Evolutionary conservation across 2,329 filamentous ascomycete species (phyloP).

Genomic region (Botrytis paeoniae): DNA sequence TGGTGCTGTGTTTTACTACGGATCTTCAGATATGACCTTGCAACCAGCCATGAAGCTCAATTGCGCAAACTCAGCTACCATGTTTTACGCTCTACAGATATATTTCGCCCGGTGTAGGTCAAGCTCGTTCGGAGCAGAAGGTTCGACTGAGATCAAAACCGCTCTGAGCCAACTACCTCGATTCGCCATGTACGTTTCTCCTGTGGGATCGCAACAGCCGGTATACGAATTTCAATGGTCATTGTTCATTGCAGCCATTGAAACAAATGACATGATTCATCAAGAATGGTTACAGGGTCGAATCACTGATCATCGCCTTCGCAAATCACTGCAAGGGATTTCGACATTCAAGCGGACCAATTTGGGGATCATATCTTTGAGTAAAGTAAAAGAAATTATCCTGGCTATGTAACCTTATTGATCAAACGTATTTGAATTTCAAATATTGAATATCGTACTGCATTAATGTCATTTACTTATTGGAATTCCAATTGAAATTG

Average conservation of each 20-base stretch:
- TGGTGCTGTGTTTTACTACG: conserved; percentile 20
- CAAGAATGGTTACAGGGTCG: conserved; percentile 22
- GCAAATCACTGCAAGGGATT: neutral
- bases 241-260: conserved; percentile 24
- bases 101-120: conserved; percentile 9
- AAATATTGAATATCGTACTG: no score
- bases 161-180: conserved; percentile 13
- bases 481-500: neutral
- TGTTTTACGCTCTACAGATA: conserved; percentile 19
- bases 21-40: conserved; percentile 21
- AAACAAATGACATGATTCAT: conserved; percentile 25
- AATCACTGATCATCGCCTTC: neutral
- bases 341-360: neutral
- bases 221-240: conserved; percentile 27
- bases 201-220: conserved; percentile 10
- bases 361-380: neutral
- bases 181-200: conserved; percentile 15
- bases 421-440: neutral
- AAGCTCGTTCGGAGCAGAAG: conserved; percentile 4
- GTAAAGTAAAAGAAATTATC: neutral
- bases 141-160: neutral
- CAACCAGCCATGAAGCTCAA: conserved; percentile 24
- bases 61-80: conserved; percentile 21
- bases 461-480: neutral
- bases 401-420: neutral